Conservation (phyloP, 108 stramenopile species). For the Cyclostephanos invisitatus region DNA sequence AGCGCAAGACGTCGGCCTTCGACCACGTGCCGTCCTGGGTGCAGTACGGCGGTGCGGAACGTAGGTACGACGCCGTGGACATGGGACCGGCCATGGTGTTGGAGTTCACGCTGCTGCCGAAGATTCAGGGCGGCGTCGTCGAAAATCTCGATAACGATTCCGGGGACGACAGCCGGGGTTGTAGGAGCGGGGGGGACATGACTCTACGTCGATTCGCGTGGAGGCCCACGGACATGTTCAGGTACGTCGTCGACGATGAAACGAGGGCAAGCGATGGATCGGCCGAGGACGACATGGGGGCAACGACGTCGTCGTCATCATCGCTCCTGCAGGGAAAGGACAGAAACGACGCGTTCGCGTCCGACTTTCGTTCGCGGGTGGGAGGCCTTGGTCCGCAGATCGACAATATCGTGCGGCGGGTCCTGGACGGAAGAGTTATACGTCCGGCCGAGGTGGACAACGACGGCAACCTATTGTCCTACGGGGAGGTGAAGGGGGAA, state of each 20-base stretch:
- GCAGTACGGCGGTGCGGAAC: conserved; percentile 61
- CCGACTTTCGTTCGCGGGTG: conserved; percentile 48
- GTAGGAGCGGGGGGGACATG: conserved; percentile 33
- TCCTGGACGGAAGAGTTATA: conserved; percentile 71
- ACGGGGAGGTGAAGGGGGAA: conserved; percentile 16
- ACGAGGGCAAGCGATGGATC: background rate
- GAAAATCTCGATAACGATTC: background rate
- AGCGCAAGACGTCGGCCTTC: conserved; percentile 37
- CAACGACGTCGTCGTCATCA: conserved; percentile 6
- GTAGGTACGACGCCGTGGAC: conserved; percentile 70
- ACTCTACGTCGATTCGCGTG: conserved; percentile 42
- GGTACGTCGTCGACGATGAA: conserved; percentile 25
- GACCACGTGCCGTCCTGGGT: conserved; percentile 48
- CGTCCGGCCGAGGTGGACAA: conserved; percentile 41
- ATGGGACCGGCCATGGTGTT: conserved; percentile 69
- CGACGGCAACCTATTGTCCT: conserved; percentile 26
- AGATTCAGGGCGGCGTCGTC: conserved; percentile 16
- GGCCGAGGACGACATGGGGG: background rate
- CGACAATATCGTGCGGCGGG: conserved; percentile 71
- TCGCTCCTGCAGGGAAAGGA: conserved; percentile 44
- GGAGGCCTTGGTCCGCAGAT: conserved; percentile 76
- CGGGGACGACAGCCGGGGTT: background rate
- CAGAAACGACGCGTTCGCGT: conserved; percentile 42
- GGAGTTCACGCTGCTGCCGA: conserved; percentile 53
- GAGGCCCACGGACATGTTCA: conserved; percentile 57